Evolutionary conservation across 2,329 filamentous ascomycete species (phyloP).

Genomic region (Neurospora sp.): DNA sequence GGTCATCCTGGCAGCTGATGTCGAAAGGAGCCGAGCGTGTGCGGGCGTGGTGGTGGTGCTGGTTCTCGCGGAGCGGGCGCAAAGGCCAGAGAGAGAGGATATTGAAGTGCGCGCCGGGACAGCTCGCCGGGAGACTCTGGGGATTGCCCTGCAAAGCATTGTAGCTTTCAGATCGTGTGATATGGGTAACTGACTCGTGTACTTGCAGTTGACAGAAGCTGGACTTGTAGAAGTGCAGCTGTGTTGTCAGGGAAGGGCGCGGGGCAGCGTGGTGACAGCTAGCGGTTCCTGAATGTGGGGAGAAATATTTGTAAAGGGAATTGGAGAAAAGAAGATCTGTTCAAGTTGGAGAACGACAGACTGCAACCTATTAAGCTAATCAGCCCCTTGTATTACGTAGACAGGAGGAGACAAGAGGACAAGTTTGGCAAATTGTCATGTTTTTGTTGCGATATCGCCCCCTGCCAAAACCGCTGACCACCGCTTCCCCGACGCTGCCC

Average conservation of each 20-base stretch:
- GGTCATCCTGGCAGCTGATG: constrained; percentile 39
- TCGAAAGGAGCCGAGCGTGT: constrained; percentile 27
- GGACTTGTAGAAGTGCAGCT: neutral
- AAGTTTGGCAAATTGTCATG: neutral
- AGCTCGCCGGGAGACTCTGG: constrained; percentile 15
- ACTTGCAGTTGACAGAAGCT: neutral
- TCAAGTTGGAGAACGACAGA: neutral
- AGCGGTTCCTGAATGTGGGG: neutral
- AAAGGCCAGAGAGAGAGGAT: constrained; percentile 1
- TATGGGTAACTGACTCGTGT: neutral
- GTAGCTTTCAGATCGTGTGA: neutral
- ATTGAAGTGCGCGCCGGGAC: constrained; percentile 4
- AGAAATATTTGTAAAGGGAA: neutral
- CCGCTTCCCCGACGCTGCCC: neutral
- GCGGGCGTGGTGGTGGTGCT: constrained; percentile 9
- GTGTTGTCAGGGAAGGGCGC: neutral
- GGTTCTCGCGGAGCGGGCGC: neutral
- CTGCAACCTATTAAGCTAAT: neutral
- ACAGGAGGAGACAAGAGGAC: neutral
- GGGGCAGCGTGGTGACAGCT: neutral
- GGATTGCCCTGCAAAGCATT: constrained; percentile 17
- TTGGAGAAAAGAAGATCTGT: neutral
- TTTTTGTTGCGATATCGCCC: neutral
- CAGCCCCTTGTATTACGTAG: neutral
- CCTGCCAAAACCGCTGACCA: neutral